These are phyloP conservation scores for Boletus pseudopeckii DNA, from an alignment of 768 basidiomycete genomes.

Conservation along the genomic window DNA sequence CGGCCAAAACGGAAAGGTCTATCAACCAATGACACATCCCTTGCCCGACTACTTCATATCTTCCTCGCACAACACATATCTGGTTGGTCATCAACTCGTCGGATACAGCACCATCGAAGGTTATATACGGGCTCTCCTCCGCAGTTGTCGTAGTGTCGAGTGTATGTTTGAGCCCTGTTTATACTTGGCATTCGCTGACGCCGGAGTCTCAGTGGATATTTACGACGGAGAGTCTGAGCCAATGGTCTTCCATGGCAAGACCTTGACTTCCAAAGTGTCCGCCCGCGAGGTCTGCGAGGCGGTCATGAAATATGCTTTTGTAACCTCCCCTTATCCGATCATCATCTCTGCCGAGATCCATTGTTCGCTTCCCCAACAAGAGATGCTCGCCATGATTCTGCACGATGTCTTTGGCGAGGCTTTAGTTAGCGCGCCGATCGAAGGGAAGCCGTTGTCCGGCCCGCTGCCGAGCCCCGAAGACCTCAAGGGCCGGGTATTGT, in stretches of 20 bases:
- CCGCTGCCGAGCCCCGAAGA: slow-evolving; percentile 81
- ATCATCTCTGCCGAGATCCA: slow-evolving; percentile 94
- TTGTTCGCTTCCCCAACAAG: slow-evolving; percentile 76
- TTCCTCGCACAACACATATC: slow-evolving; percentile 90
- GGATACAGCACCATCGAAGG: slow-evolving; percentile 90
- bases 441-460: slow-evolving; percentile 46
- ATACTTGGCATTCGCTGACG: background rate
- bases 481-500: slow-evolving; percentile 69
- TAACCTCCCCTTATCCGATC: slow-evolving; percentile 86
- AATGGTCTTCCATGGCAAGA: slow-evolving; percentile 85
- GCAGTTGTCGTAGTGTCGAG: slow-evolving; percentile 92
- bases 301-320: slow-evolving; percentile 86
- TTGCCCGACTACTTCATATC: slow-evolving; percentile 87
- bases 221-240: slow-evolving; percentile 87
- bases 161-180: slow-evolving; percentile 45
- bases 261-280: slow-evolving; percentile 79
- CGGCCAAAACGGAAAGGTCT: slow-evolving; percentile 49
- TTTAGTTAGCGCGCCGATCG: slow-evolving; percentile 47
- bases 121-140: slow-evolving; percentile 87
- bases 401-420: slow-evolving; percentile 53
- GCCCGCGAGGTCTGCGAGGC: slow-evolving; percentile 79
- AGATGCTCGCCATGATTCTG: slow-evolving; percentile 75
- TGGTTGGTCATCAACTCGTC: slow-evolving; percentile 81
- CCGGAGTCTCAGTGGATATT: slow-evolving; percentile 66
- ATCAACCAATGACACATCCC: slow-evolving; percentile 87